These are phyloP conservation scores for Tuber indicum DNA, from an alignment of 495 filamentous ascomycete genomes.

Conservation along the genomic window DNA sequence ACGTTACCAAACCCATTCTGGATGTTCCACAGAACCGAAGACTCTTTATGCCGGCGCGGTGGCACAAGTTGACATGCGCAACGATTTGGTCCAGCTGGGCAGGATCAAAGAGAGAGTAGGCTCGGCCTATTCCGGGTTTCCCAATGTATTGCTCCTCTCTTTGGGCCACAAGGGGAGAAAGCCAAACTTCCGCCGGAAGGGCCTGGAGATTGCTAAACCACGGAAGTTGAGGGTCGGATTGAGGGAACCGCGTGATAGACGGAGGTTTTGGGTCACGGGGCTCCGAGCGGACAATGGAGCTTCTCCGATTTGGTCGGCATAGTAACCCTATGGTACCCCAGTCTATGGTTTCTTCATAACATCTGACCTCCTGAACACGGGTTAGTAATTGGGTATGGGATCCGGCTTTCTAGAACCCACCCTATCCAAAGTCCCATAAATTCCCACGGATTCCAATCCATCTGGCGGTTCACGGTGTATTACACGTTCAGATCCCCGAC, in stretches of 20 bases:
- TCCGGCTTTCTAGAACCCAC: conserved; percentile 8
- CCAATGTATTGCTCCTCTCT: conserved; percentile 20
- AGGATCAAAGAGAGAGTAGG: conserved; percentile 37
- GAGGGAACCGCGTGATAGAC: conserved; percentile 15
- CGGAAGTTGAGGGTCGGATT: conserved; percentile 21
- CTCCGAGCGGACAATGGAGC: not conserved
- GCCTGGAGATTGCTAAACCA: conserved; percentile 32
- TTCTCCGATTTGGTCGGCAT: conserved; percentile 8
- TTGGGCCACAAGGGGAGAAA: conserved; percentile 24
- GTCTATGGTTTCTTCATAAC: conserved; percentile 13
- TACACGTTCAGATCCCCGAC: conserved; percentile 11
- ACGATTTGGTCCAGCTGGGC: conserved; percentile 33
- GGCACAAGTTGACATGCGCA: conserved; percentile 23
- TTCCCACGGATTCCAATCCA: conserved; percentile 29
- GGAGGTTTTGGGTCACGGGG: conserved; percentile 9
- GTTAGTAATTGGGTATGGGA: conserved; percentile 4
- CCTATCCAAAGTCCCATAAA: conserved; percentile 32
- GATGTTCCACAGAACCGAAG: conserved; percentile 35
- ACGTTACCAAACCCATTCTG: conserved; percentile 35
- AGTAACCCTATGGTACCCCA: conserved; percentile 22
- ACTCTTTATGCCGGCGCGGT: conserved; percentile 22
- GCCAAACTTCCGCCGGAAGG: conserved; percentile 10
- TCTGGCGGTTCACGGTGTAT: not conserved
- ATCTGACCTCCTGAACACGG: not conserved
- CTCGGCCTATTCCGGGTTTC: conserved; percentile 17